Evolutionary conservation across 2,329 filamentous ascomycete genomes (phyloP).

Genomic region (Cytospora schulzeri): DNA sequence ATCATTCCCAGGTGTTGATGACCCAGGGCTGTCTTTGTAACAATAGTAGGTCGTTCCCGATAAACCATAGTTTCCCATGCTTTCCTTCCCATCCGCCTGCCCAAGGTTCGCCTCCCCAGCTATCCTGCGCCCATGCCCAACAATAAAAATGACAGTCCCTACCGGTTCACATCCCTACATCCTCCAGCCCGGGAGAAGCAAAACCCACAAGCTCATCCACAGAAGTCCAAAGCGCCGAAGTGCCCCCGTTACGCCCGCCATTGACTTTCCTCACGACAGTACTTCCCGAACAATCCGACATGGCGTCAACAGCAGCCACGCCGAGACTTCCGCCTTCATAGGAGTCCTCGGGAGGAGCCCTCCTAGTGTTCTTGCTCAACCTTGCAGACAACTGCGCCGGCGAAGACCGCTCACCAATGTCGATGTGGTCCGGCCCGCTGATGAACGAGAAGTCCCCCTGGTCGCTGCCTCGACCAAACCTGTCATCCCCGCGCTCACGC

Average conservation of each 20-base stretch:
- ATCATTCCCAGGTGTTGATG: neutral
- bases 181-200: neutral
- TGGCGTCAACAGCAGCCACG: constrained; percentile 5
- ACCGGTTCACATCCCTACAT: constrained; percentile 5
- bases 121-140: neutral
- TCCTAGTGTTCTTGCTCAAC: constrained; percentile 24
- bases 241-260: neutral
- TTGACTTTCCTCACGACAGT: constrained; percentile 23
- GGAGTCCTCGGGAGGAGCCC: constrained; percentile 3
- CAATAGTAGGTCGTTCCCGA: constrained; percentile 22
- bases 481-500: neutral
- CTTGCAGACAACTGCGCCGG: constrained; percentile 11
- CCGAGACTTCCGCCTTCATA: neutral
- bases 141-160: neutral
- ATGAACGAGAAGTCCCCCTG: constrained; percentile 19
- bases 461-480: neutral
- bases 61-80: neutral
- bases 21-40: neutral
- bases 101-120: neutral
- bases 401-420: constrained; percentile 1
- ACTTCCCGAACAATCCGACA: constrained; percentile 26
- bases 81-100: neutral
- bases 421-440: constrained; percentile 20
- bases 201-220: constrained; percentile 11
- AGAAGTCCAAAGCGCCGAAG: constrained; percentile 10